Evolutionary conservation across 2,329 filamentous ascomycete species (phyloP).

Genomic region (Mycogone perniciosa): DNA sequence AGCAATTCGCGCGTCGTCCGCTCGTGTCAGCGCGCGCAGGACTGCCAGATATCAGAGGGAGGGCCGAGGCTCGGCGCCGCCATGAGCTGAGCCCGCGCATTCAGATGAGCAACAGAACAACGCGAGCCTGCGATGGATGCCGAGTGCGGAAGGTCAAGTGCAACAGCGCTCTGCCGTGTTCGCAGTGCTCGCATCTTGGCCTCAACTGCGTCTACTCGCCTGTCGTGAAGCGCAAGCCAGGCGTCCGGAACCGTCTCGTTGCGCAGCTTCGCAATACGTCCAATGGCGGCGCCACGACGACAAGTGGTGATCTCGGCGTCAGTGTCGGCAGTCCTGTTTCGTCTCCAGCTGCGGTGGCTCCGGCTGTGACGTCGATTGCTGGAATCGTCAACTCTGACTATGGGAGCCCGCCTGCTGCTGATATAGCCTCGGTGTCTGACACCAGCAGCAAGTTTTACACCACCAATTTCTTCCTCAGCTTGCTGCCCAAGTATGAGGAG

Average conservation of each 20-base stretch:
- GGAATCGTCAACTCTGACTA: slow-evolving; percentile 19
- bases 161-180: slow-evolving; percentile 28
- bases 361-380: slow-evolving; percentile 20
- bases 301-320: neutral
- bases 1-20: too few species aligned
- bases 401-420: neutral
- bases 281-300: neutral
- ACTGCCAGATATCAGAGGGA: neutral
- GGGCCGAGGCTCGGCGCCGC: slow-evolving; percentile 4
- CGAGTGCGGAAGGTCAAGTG: slow-evolving; percentile 34
- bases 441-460: slow-evolving; percentile 15
- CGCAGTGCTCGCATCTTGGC: slow-evolving; percentile 30
- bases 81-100: slow-evolving; percentile 9
- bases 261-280: slow-evolving; percentile 28
- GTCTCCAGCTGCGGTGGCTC: slow-evolving; percentile 3
- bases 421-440: neutral
- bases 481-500: slow-evolving; percentile 29
- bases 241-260: slow-evolving; percentile 29
- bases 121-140: slow-evolving; percentile 32
- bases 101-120: slow-evolving; percentile 17
- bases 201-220: slow-evolving; percentile 30
- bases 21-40: too few species aligned
- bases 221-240: slow-evolving; percentile 28
- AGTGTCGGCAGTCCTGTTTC: slow-evolving; percentile 7
- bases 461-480: slow-evolving; percentile 26